Base-by-base conservation (phyloP, 768 basidiomycete genomes). In the Amanita pseudoporphyria region DNA sequence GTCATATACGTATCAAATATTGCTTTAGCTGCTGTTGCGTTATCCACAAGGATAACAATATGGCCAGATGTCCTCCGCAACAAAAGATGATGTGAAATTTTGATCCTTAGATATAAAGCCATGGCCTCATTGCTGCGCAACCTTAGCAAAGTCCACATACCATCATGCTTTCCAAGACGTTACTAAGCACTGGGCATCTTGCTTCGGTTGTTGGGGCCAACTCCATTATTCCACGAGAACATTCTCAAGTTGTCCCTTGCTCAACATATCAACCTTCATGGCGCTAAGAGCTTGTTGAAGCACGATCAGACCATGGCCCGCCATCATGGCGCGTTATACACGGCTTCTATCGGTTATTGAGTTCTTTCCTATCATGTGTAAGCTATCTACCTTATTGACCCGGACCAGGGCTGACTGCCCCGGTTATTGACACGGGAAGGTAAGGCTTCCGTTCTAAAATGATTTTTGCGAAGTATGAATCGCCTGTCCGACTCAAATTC, bases 341-440 rank as follows among this genome's bases (percentile, higher is more conserved):
- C 71, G 47, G 71, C 75, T 1, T 56, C 66, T 12, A 67, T 80
- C 22, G 74, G 70, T n/a, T 14, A 70, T 82, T 26, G 82, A 82
- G 40, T 72, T 57, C 51, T 81, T 79, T 1, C 60, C 77, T 14
- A 80, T 77, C 3, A 64, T 57, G 19, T 82, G 79, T 77, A 54
- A 55, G 71, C 52, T 41, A 52, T 19, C 47, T 22, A 7, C 26
- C 24, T 33, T 26, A 28, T 14, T 5, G 9, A 9, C 7, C 21
- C n/a, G 21, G 55, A 22, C 48, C 37, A 26, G 26, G 26, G 7
- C 22, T 18, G 19, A 44, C n/a, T n/a, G 3, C 18, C 3, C 70
- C 84, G 41, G 57, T 83, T 46, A 65, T 84, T 49, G 82, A 83
- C 58, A 81, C 82, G 2, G 79, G 78, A 61, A 81, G 78, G 66